A percentile compares a stretch with the other conserved stretches of the same genome.
These are phyloP conservation scores for Ajuga chamaepitys DNA, from an alignment of 257 asterid genomes.

Conservation along the genomic window DNA sequence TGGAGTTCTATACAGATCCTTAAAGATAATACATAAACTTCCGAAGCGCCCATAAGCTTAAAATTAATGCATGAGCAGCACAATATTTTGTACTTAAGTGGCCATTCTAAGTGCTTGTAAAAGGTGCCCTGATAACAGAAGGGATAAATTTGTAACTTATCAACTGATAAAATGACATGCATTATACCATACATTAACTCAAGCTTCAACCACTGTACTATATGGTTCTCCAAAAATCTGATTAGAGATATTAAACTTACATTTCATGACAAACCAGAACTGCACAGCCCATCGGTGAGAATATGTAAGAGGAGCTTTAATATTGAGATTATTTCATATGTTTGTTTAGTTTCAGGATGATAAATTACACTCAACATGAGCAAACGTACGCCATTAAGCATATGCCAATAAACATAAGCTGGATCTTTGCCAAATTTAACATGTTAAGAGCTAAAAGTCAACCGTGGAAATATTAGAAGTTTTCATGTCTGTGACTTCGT, in stretches of 20 bases:
- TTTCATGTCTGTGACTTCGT: no score
- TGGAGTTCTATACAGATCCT: background rate
- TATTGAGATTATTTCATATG: background rate
- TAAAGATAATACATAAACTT: background rate
- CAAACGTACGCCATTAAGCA: slow-evolving; percentile 5
- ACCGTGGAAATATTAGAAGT: no score
- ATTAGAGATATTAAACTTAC: background rate
- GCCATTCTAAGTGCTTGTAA: background rate
- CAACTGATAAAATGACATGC: slow-evolving; percentile 5
- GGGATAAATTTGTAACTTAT: slow-evolving; percentile 1
- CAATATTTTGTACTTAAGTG: background rate
- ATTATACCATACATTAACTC: slow-evolving; percentile 2
- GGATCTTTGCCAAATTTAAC: background rate
- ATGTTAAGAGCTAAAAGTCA: no score
- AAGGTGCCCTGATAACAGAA: background rate
- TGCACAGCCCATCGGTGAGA: background rate
- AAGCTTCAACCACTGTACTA: background rate
- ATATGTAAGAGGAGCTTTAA: background rate
- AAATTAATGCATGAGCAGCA: background rate
- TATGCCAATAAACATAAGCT: background rate
- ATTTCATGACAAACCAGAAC: background rate
- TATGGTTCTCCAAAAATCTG: slow-evolving; percentile 6
- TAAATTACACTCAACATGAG: slow-evolving; percentile 1
- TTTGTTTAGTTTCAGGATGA: background rate
- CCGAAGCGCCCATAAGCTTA: background rate